A percentile compares a stretch with the other conserved stretches of the same genome.
These are phyloP conservation scores for Vitis cinerea DNA, from an alignment of 164 flowering plant genomes.

Conservation along the genomic window DNA sequence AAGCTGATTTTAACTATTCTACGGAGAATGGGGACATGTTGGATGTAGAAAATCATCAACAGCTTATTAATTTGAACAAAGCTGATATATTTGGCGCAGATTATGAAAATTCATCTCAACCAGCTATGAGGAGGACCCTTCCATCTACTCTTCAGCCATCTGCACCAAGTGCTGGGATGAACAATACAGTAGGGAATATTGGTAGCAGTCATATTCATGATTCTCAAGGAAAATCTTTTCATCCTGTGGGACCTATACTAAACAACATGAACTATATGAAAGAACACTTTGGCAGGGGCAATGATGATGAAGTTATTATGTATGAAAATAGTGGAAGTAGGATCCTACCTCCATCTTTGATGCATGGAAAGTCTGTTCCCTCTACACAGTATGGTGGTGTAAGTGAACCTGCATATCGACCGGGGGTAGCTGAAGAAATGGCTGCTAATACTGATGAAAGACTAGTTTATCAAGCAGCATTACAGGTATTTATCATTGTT, in stretches of 20 bases:
- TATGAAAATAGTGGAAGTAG: conserved; percentile 45
- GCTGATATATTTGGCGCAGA: conserved; percentile 22
- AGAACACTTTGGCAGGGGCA: conserved; percentile 25
- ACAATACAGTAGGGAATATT: conserved; percentile 30
- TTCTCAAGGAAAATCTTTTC: conserved; percentile 22
- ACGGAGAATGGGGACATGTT: conserved; percentile 18
- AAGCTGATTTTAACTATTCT: conserved; percentile 14
- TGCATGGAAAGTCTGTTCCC: conserved; percentile 44
- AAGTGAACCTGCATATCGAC: conserved; percentile 39
- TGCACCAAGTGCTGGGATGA: conserved; percentile 18
- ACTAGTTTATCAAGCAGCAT: conserved; percentile 75
- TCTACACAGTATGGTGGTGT: conserved; percentile 34
- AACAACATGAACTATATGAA: conserved; percentile 27
- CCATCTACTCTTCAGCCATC: conserved; percentile 45
- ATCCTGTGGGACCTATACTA: conserved; percentile 20
- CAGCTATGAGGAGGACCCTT: conserved; percentile 48
- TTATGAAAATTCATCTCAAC: conserved; percentile 34
- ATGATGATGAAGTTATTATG: conserved; percentile 36
- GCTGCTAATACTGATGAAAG: conserved; percentile 66
- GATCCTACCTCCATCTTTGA: conserved; percentile 55
- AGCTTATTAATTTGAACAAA: conserved; percentile 19
- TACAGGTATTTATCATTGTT: conserved; percentile 53
- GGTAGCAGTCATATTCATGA: conserved; percentile 29
- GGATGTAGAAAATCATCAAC: conserved; percentile 8
- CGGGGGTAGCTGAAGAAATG: conserved; percentile 51